Conservation (phyloP, 192 early-diverging fungal species). For the Podila epigama region DNA sequence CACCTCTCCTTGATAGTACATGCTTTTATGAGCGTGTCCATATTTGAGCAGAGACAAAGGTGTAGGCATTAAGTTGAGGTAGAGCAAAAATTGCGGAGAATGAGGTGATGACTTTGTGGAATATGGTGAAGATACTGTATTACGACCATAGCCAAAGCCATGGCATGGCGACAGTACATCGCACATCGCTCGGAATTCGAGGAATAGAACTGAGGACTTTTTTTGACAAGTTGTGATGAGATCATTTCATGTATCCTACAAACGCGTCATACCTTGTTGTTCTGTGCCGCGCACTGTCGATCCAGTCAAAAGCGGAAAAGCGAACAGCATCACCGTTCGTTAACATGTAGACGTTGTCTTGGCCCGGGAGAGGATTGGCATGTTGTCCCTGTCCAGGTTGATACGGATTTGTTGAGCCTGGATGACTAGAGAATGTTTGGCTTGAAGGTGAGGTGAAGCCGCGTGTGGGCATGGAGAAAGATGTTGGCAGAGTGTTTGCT, state of each 20-base stretch:
- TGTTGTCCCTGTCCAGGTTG: constrained; percentile 14
- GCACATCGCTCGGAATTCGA: no score
- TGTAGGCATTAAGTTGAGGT: no score
- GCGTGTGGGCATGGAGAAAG: constrained; percentile 36
- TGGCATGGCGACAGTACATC: no score
- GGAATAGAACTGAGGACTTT: no score
- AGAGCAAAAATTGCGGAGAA: no score
- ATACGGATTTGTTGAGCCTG: constrained; percentile 3
- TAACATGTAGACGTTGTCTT: constrained; percentile 31
- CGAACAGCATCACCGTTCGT: constrained; percentile 39
- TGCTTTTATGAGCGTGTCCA: no score
- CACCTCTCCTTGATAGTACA: no score
- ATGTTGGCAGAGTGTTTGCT: constrained; percentile 62
- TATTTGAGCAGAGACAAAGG: no score
- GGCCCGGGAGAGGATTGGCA: constrained; percentile 35
- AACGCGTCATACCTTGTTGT: constrained; percentile 20
- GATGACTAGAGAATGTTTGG: constrained; percentile 2
- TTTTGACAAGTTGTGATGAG: no score
- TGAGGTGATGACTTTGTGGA: no score
- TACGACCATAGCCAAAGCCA: no score
- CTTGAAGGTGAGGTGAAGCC: constrained; percentile 35
- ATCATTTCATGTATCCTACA: neutral
- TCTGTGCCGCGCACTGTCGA: constrained; percentile 24
- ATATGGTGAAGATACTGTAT: no score
- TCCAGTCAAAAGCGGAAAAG: constrained; percentile 45